phyloP scores from a whole-genome alignment of 2,329 filamentous ascomycete genomes.

The Tolypocladium ovalisporum region DNA sequence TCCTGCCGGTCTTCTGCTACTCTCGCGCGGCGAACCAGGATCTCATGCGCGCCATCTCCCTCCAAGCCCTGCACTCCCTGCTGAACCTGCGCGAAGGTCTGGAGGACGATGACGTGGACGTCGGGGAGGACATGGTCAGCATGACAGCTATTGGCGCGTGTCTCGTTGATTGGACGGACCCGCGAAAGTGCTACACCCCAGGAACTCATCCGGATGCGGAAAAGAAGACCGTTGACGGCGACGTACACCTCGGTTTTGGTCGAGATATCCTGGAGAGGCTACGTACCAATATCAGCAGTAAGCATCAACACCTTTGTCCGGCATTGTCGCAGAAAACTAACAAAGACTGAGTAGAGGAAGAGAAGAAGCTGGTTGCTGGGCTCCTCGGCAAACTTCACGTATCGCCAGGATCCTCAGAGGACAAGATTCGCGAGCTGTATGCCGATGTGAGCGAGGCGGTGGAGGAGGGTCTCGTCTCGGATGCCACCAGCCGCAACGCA shows the following conservation, averaged over 20 bases:
- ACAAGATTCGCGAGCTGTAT: conserved; percentile 47
- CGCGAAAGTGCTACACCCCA: conserved; percentile 59
- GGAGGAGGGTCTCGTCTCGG: conserved; percentile 47
- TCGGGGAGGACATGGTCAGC: conserved; percentile 68
- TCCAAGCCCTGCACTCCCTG: conserved; percentile 65
- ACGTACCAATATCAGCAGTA: conserved; percentile 55
- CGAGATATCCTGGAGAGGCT: conserved; percentile 67
- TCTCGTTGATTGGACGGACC: conserved; percentile 91
- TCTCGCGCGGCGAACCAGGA: conserved; percentile 72
- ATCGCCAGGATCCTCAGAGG: conserved; percentile 51
- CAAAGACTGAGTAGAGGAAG: conserved; percentile 52
- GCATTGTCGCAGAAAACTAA: neutral
- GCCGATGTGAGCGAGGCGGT: conserved; percentile 50
- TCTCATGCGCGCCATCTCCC: conserved; percentile 64
- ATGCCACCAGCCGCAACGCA: conserved; percentile 51
- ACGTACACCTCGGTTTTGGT: conserved; percentile 72
- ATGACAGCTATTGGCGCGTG: conserved; percentile 70
- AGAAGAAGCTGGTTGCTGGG: conserved; percentile 70
- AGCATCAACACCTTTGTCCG: conserved; percentile 18
- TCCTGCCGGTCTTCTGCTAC: conserved; percentile 89
- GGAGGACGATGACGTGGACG: conserved; percentile 66
- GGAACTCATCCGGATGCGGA: conserved; percentile 39
- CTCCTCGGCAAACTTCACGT: conserved; percentile 78
- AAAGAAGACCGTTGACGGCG: conserved; percentile 57
- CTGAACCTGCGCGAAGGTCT: conserved; percentile 60